Percentiles rank a stretch among this genome's conserved stretches.
Conservation (phyloP, 257 asterid genomes). For the Verbascum thapsus region DNA sequence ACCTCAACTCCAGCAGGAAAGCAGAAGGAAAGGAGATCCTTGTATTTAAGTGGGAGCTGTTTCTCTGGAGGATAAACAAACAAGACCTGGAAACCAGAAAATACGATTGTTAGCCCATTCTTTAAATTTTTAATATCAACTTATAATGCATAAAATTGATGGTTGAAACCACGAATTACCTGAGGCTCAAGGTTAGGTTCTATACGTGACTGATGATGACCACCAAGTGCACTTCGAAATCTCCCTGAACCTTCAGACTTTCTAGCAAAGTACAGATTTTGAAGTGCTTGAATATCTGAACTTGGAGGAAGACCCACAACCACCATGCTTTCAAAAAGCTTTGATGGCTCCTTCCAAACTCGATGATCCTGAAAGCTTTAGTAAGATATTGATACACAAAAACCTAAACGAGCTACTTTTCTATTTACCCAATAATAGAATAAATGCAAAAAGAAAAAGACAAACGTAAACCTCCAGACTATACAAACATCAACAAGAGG, state of each 20-base stretch:
- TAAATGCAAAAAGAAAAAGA: conserved; percentile 9
- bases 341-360: conserved; percentile 89
- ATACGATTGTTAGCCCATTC: conserved; percentile 25
- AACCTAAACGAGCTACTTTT: conserved; percentile 25
- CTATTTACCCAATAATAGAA: conserved; percentile 8
- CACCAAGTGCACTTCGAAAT: conserved; percentile 71
- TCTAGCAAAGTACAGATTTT: conserved; percentile 77
- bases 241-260: conserved; percentile 84
- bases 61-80: conserved; percentile 99
- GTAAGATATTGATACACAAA: conserved; percentile 41
- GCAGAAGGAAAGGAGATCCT: conserved; percentile 97
- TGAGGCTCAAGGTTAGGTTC: conserved; percentile 98
- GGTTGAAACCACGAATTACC: conserved; percentile 43
- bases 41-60: conserved; percentile 87
- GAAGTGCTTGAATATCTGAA: conserved; percentile 89
- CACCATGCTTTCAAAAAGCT: conserved; percentile 93
- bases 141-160: conserved; percentile 11
- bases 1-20: conserved; percentile 99
- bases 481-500: not conserved
- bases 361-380: conserved; percentile 77
- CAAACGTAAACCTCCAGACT: not conserved
- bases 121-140: conserved; percentile 1
- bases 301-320: conserved; percentile 94
- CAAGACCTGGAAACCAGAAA: conserved; percentile 69
- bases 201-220: conserved; percentile 79